These are phyloP conservation scores for Kodamaea sp. DNA, from an alignment of 1,139 yeast species.

Conservation along the genomic window DNA sequence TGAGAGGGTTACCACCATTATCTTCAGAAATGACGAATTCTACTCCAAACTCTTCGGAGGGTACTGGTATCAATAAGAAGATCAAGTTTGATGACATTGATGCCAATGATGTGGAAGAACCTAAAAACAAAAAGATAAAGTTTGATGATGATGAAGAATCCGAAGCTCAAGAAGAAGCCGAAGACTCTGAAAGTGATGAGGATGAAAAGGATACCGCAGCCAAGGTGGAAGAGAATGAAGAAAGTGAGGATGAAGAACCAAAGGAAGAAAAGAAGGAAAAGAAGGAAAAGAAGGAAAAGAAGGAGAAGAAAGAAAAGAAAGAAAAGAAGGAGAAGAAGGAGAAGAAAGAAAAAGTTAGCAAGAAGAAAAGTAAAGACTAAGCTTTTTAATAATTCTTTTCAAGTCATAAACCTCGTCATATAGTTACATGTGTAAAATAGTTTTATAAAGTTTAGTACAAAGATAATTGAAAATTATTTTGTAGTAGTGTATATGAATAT, in stretches of 20 bases:
- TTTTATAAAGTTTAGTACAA: too few species aligned
- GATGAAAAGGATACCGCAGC: slow-evolving; percentile 5
- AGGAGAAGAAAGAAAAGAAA: slow-evolving; percentile 17
- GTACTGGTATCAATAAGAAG: slow-evolving; percentile 22
- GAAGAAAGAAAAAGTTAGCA: slow-evolving; percentile 19
- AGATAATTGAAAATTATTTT: too few species aligned
- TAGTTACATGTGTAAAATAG: not conserved
- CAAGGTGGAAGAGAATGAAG: slow-evolving; percentile 10
- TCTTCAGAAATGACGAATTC: slow-evolving; percentile 21
- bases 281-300: slow-evolving; percentile 20
- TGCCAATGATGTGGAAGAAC: slow-evolving; percentile 15
- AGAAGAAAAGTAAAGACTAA: slow-evolving; percentile 16
- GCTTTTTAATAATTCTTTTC: not conserved
- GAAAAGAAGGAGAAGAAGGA: slow-evolving; percentile 20
- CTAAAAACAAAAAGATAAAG: slow-evolving; percentile 24
- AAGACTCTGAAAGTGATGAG: slow-evolving; percentile 8
- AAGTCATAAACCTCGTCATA: not conserved
- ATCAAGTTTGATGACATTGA: slow-evolving; percentile 21
- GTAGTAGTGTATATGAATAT: not conserved
- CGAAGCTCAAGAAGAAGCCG: slow-evolving; percentile 9
- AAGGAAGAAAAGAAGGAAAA: slow-evolving; percentile 16
- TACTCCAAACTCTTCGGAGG: slow-evolving; percentile 5
- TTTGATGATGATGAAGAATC: slow-evolving; percentile 25
- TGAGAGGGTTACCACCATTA: slow-evolving; percentile 70
- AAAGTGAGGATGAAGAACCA: slow-evolving; percentile 16